These are phyloP conservation scores for Tetradesmus lagerheimii DNA, from an alignment of 139 green algal genomes.

Conservation along the genomic window DNA sequence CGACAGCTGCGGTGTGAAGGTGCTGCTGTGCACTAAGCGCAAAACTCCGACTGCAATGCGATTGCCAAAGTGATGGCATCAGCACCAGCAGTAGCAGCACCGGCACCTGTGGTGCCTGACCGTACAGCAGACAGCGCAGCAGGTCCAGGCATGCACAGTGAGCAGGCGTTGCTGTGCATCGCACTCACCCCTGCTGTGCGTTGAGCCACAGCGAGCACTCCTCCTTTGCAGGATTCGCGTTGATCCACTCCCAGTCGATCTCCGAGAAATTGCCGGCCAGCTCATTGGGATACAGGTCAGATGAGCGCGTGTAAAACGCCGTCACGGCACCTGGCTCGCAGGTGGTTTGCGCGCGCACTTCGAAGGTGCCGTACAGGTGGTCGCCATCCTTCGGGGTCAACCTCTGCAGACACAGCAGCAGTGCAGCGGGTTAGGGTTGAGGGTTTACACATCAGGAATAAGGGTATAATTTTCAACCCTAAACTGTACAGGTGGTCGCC, in stretches of 20 bases:
- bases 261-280: not conserved
- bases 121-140: no score
- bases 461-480: no score
- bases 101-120: no score
- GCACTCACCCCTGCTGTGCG: not conserved
- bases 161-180: no score
- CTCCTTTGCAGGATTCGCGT: not conserved
- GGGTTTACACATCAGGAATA: no score
- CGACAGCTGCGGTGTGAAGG: no score
- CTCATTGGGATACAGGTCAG: not conserved
- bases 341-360: not conserved
- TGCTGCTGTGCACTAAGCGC: no score
- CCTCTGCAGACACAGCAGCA: not conserved
- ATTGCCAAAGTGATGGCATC: no score
- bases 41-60: no score
- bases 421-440: no score
- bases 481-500: not conserved
- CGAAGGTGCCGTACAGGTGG: conserved; percentile 8
- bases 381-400: not conserved
- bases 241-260: conserved; percentile 37
- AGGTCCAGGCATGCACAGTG: no score
- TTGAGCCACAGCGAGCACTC: not conserved
- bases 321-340: not conserved
- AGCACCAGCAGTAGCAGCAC: no score
- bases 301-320: conserved; percentile 25